A percentile compares a stretch with the other conserved stretches of the same genome.
Conservation (phyloP, 2,329 filamentous ascomycete genomes). For the Epichloe aotearoae region DNA sequence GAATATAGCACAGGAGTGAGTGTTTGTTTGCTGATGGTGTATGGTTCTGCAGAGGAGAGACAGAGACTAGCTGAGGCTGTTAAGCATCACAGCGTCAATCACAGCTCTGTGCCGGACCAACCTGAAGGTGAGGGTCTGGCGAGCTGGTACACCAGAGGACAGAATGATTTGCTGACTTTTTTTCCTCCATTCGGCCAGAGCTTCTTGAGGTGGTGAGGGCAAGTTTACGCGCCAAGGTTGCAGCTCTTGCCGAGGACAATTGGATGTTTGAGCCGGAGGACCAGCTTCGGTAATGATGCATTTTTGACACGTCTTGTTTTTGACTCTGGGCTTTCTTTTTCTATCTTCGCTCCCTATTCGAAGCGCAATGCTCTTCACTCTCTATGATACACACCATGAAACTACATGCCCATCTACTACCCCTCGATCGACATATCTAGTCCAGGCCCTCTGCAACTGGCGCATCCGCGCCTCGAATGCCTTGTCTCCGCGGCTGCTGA, state of each 20-base stretch:
- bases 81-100: conserved; percentile 44
- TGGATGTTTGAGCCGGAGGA: conserved; percentile 81
- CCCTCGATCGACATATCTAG: conserved; percentile 19
- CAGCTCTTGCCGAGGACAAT: conserved; percentile 64
- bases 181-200: conserved; percentile 31
- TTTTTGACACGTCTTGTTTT: background rate
- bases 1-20: background rate
- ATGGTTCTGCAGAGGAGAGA: conserved; percentile 34
- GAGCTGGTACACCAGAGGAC: too few species aligned
- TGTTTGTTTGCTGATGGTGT: background rate
- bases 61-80: conserved; percentile 48
- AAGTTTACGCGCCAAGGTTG: conserved; percentile 59
- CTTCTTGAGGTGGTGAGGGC: conserved; percentile 55
- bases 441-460: conserved; percentile 48
- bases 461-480: conserved; percentile 30
- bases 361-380: background rate
- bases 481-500: conserved; percentile 26
- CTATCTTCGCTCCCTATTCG: background rate
- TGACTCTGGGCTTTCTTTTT: background rate
- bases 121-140: conserved; percentile 45
- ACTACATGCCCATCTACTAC: conserved; percentile 3
- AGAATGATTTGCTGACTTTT: background rate
- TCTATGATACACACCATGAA: conserved; percentile 1
- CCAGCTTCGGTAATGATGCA: conserved; percentile 24
- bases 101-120: conserved; percentile 43